Base-by-base conservation (phyloP, 768 basidiomycete species). In the Tulasnella sp. region DNA sequence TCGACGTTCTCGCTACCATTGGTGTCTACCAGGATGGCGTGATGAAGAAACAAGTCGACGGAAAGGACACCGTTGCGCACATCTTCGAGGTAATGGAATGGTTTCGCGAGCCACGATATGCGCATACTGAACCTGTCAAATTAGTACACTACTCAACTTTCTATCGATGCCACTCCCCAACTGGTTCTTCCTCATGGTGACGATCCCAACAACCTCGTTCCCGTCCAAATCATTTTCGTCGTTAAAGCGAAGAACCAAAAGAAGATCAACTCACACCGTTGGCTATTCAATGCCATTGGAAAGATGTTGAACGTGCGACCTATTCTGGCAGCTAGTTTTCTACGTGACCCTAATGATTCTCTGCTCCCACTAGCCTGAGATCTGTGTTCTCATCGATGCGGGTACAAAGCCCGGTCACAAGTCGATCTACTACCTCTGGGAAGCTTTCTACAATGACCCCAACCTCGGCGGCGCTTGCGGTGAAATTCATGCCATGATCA, bases 381-480 rank as follows among this genome's bases (percentile, higher is more conserved):
- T 90, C 65, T 95, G 94, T 80, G 90, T 96, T 74, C 85, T 98
- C 37, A 86, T 98, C 75, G 95, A 97, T 79, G 95, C 94, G 5
- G 95, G 95, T 74, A 98, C 95, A 6, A 98, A 97, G 80, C 95
- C 95, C 1, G 95, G 94, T 2, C 93, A 93, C 80, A 95, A 95
- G 80, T 92, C 92, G 1, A 94, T 98, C 77, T 98, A 91, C 80
- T 93, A 96, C 78, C 86, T 96, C 9, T 96, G 94, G 93, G 92
- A 94, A 74, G 93, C 91, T 1, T 92, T 94, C 80, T 91, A 92
- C 79, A 92, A 90, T 75, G 86, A 92, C 76, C 77, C 86, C 4
- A 81, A 92, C 77, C 82, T 94, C 14, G 92, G 92, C 62, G 93
- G 93, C 62, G 93, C 91, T 78, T 95, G 93, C 80, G 94, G 94